phyloP scores from a whole-genome alignment of 768 basidiomycete genomes.

The Tulasnella sp. region DNA sequence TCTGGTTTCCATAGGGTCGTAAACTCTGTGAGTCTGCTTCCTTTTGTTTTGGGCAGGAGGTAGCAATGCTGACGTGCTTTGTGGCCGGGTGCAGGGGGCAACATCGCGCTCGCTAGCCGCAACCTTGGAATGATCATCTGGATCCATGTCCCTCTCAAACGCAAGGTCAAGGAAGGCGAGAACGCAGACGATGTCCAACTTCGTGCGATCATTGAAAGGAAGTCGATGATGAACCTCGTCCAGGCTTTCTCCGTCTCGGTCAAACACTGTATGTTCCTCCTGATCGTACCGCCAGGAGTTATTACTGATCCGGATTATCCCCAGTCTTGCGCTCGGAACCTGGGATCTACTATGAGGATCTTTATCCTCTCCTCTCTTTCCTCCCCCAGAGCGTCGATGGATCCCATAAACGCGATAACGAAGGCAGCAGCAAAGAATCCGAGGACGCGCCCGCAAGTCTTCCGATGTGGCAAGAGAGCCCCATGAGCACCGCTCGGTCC shows the following conservation, averaged over 20 bases:
- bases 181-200: background rate
- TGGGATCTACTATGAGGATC: slow-evolving; percentile 69
- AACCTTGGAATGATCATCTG: slow-evolving; percentile 27
- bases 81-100: slow-evolving; percentile 17
- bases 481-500: slow-evolving; percentile 25
- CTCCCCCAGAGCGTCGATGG: slow-evolving; percentile 55
- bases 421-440: background rate
- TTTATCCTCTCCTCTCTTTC: slow-evolving; percentile 65
- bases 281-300: background rate
- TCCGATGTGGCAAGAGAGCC: slow-evolving; percentile 52
- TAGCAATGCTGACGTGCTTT: background rate
- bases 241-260: slow-evolving; percentile 26
- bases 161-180: background rate
- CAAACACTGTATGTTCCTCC: slow-evolving; percentile 8
- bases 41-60: too few species aligned
- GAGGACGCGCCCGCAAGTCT: slow-evolving; percentile 45
- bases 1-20: background rate
- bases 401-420: slow-evolving; percentile 8
- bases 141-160: slow-evolving; percentile 26
- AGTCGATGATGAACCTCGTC: slow-evolving; percentile 30
- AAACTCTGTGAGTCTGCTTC: slow-evolving; percentile 4
- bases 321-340: slow-evolving; percentile 56
- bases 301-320: background rate
- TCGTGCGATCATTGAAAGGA: slow-evolving; percentile 27
- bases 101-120: slow-evolving; percentile 16